Evolutionary conservation across 2,329 filamentous ascomycete species (phyloP).

Genomic region (Pestalotiopsis sp.): DNA sequence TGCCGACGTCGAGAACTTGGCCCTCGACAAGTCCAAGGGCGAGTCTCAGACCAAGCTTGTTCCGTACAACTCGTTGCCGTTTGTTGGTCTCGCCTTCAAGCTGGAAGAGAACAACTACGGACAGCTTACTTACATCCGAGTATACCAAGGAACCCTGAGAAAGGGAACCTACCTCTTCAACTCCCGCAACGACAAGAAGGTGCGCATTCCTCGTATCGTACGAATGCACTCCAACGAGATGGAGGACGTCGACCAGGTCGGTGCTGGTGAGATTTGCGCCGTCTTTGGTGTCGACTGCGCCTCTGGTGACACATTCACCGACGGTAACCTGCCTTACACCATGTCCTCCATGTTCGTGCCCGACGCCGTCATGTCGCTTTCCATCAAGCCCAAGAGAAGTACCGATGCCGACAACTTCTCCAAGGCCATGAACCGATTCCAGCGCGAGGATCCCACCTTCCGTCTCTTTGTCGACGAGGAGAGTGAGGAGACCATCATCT

Average conservation of each 20-base stretch:
- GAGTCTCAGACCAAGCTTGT: conserved; percentile 86
- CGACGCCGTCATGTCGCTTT: conserved; percentile 96
- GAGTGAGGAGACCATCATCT: conserved; percentile 96
- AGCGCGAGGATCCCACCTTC: conserved; percentile 97
- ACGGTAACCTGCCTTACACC: conserved; percentile 86
- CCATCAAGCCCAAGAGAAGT: conserved; percentile 92
- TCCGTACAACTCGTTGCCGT: conserved; percentile 90
- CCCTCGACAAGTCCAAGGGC: conserved; percentile 77
- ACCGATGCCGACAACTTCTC: conserved; percentile 93
- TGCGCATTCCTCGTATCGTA: conserved; percentile 95
- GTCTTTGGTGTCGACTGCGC: conserved; percentile 98
- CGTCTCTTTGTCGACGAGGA: conserved; percentile 90
- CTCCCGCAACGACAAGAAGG: conserved; percentile 90
- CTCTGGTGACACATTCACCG: conserved; percentile 97
- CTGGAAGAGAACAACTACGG: conserved; percentile 98
- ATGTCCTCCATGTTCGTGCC: conserved; percentile 99
- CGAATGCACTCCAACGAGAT: conserved; percentile 99
- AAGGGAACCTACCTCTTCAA: conserved; percentile 94
- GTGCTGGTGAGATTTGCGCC: conserved; percentile 96
- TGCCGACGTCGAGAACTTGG: conserved; percentile 83
- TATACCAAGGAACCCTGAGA: conserved; percentile 89
- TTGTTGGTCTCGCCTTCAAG: conserved; percentile 97
- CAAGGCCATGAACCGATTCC: conserved; percentile 98
- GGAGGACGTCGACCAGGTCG: conserved; percentile 92
- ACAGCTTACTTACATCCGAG: conserved; percentile 96